A percentile compares a stretch with the other conserved stretches of the same genome.
Evolutionary conservation across 2,329 filamentous ascomycete genomes (phyloP).

Genomic region (Cladorrhinum sp.): DNA sequence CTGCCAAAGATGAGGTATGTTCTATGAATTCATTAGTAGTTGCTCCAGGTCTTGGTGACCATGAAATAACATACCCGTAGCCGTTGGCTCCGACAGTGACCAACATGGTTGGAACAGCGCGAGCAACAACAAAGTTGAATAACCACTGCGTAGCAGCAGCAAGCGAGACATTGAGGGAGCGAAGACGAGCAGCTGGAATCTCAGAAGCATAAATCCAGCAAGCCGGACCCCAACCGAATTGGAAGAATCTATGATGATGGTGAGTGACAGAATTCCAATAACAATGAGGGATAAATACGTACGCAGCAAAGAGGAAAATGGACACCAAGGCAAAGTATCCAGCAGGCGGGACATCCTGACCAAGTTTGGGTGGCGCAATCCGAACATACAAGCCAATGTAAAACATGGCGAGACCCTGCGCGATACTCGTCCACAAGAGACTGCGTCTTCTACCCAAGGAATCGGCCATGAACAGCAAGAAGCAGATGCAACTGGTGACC

Average conservation of each 20-base stretch:
- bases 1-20: slow-evolving; percentile 63
- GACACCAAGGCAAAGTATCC: slow-evolving; percentile 64
- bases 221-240: slow-evolving; percentile 63
- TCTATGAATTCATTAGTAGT: slow-evolving; percentile 24
- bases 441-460: slow-evolving; percentile 54
- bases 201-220: slow-evolving; percentile 56
- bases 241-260: slow-evolving; percentile 40
- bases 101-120: slow-evolving; percentile 63
- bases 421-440: slow-evolving; percentile 60
- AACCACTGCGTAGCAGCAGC: slow-evolving; percentile 66
- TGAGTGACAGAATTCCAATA: background rate
- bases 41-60: background rate
- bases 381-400: slow-evolving; percentile 66
- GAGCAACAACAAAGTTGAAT: slow-evolving; percentile 67
- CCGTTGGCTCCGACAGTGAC: slow-evolving; percentile 39
- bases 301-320: slow-evolving; percentile 61
- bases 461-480: slow-evolving; percentile 59
- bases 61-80: slow-evolving; percentile 35
- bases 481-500: slow-evolving; percentile 54
- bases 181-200: slow-evolving; percentile 61
- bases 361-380: slow-evolving; percentile 50
- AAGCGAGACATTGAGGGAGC: slow-evolving; percentile 61
- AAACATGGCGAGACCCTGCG: slow-evolving; percentile 59
- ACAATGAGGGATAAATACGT: slow-evolving; percentile 8
- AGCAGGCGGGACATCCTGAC: slow-evolving; percentile 51